Base-by-base conservation (phyloP, 208 protist genomes). In the Leishmania braziliensis region DNA sequence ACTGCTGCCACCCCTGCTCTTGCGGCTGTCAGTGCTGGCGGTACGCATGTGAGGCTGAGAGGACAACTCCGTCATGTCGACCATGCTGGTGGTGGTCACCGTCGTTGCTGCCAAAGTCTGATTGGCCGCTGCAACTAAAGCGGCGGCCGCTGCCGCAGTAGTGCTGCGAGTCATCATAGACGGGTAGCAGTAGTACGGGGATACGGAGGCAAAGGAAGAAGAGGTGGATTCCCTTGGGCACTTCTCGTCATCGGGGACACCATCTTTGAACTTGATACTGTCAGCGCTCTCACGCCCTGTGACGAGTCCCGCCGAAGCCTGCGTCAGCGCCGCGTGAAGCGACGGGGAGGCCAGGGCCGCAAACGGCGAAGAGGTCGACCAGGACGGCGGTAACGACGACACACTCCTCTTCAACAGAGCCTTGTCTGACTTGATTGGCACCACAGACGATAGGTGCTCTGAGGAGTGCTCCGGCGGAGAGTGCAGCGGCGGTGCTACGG, bases 331-430 rank as follows among this genome's bases (percentile, higher is more conserved):
- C 29, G 23, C 71, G 9, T 75, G 77, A 48, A 84, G 53, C 36
- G 72, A 76, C 4, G 77, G 74, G 9, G 77, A 84, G 48, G 81
- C 77, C n/a, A 78, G 65, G 2, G 81, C 36, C 16, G 80, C 74
- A 36, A 88, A 84, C 48, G 77, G 80, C 10, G 81, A 79, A 23
- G 80, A 12, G 9, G 71, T 71, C 14, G 84, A 83, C 75, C 77
- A 85, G 71, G 82, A 85, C 48, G 80, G 65, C n/a, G 84, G 75
- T 36, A 81, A 39, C 58, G 9, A 18, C 74, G 23, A 20, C 73
- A 58, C 53, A 16, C 33, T 50, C 9, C 48, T 77, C 33, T 23
- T 58, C 51, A n/a, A 50, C 18, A 39, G 75, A 10, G 53, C 43
- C 39, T 33, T 16, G 51, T 3, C 14, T 51, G 65, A 12, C 53